phyloP scores from a whole-genome alignment of 1,284 basidiomycete genomes.

The Melampsora larici-populina region DNA sequence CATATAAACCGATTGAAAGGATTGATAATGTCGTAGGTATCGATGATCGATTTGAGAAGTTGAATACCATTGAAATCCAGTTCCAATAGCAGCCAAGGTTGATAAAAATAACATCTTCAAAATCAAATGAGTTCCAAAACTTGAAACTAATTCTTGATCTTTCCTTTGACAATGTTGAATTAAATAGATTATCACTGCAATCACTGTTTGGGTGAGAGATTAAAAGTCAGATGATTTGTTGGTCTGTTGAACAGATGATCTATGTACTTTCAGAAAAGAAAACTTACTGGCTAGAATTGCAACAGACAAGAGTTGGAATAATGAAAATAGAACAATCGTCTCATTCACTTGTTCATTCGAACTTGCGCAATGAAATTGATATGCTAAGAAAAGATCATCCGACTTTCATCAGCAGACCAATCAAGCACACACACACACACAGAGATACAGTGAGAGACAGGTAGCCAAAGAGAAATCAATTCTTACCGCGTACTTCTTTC shows the following conservation, averaged over 20 bases:
- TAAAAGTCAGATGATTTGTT: too few relatives aligned
- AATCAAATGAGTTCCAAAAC: slow-evolving; percentile 1
- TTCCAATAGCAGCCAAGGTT: not conserved
- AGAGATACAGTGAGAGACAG: not conserved
- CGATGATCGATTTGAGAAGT: not conserved
- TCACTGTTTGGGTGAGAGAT: not conserved
- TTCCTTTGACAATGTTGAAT: not conserved
- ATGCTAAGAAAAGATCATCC: not conserved
- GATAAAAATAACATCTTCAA: not conserved
- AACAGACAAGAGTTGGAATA: not conserved
- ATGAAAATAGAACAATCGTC: not conserved
- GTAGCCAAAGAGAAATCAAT: not conserved
- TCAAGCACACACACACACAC: not conserved
- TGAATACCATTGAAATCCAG: not conserved
- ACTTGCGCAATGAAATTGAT: slow-evolving; percentile 2
- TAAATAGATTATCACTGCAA: not conserved
- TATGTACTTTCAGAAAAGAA: not conserved
- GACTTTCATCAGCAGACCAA: too few relatives aligned
- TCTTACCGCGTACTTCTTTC: not conserved
- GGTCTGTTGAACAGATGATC: not conserved
- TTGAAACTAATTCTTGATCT: not conserved
- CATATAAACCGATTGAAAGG: slow-evolving; percentile 8
- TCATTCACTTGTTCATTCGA: not conserved
- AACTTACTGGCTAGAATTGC: not conserved
- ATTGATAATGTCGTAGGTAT: not conserved